Conservation (phyloP, 2,329 filamentous ascomycete genomes). For the Aspergillus pseudoviridinutans region DNA sequence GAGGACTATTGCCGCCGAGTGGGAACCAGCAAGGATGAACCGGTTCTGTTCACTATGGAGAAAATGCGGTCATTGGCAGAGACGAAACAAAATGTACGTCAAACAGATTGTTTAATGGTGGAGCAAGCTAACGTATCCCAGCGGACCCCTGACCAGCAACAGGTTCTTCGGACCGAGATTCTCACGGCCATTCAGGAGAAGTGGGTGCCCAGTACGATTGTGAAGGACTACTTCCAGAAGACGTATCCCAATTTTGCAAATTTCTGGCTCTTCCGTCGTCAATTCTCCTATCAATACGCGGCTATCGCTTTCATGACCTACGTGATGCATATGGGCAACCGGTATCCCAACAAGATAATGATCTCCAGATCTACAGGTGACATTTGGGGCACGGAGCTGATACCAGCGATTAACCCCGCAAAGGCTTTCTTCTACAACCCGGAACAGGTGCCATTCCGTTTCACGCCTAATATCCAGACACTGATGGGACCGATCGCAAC, state of each 20-base stretch:
- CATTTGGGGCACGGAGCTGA: slow-evolving; percentile 92
- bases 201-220: slow-evolving; percentile 78
- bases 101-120: background rate
- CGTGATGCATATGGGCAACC: slow-evolving; percentile 92
- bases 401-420: slow-evolving; percentile 78
- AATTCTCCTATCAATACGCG: slow-evolving; percentile 94
- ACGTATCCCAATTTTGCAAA: slow-evolving; percentile 86
- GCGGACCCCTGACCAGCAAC: slow-evolving; percentile 60
- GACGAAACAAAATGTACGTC: slow-evolving; percentile 54
- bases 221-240: slow-evolving; percentile 82
- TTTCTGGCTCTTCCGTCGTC: slow-evolving; percentile 97
- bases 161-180: slow-evolving; percentile 79
- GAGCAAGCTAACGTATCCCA: slow-evolving; percentile 28
- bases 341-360: slow-evolving; percentile 92
- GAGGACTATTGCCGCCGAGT: slow-evolving; percentile 92
- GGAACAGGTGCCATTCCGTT: slow-evolving; percentile 92
- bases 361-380: slow-evolving; percentile 85
- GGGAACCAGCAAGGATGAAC: slow-evolving; percentile 88
- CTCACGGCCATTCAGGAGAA: slow-evolving; percentile 91
- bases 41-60: slow-evolving; percentile 91
- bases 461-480: slow-evolving; percentile 93
- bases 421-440: slow-evolving; percentile 92
- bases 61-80: slow-evolving; percentile 77
- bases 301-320: slow-evolving; percentile 98
- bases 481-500: slow-evolving; percentile 94